A percentile compares a stretch with the other conserved stretches of the same genome.
These are phyloP conservation scores for Ceratonia siliqua DNA, from an alignment of 306 rosid genomes.

Conservation along the genomic window DNA sequence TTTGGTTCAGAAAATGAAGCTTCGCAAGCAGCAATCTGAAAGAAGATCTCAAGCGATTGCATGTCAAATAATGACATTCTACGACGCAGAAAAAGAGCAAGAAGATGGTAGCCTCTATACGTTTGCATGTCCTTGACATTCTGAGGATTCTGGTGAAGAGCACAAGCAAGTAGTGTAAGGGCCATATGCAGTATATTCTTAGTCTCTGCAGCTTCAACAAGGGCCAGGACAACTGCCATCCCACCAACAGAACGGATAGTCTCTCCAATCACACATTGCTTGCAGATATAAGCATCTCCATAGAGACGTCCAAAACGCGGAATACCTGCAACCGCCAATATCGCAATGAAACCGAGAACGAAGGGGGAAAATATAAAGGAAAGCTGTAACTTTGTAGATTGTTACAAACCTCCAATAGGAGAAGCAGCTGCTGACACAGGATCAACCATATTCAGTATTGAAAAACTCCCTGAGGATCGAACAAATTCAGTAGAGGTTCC, in stretches of 20 bases:
- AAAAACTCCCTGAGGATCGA: conserved; percentile 76
- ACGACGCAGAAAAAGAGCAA: conserved; percentile 87
- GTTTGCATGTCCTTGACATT: conserved; percentile 94
- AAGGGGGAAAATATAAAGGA: conserved; percentile 18
- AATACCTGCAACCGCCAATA: conserved; percentile 66
- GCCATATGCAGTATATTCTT: conserved; percentile 99
- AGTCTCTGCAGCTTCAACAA: conserved; percentile 95
- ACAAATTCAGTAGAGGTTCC: conserved; percentile 81
- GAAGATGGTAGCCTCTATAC: conserved; percentile 93
- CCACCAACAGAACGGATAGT: conserved; percentile 88
- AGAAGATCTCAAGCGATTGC: conserved; percentile 95
- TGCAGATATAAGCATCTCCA: conserved; percentile 83
- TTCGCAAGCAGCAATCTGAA: conserved; percentile 98
- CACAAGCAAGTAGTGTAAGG: conserved; percentile 79
- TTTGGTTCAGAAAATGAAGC: conserved; percentile 99
- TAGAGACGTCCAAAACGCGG: conserved; percentile 98
- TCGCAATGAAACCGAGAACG: conserved; percentile 26
- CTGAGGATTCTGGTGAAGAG: conserved; percentile 92
- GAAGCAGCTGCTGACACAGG: conserved; percentile 99
- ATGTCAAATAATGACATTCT: conserved; percentile 94
- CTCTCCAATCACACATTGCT: conserved; percentile 88
- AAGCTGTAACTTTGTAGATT: conserved; percentile 32
- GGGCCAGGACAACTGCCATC: conserved; percentile 83
- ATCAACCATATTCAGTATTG: conserved; percentile 96
- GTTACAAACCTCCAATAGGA: conserved; percentile 94